Evolutionary conservation across 257 asterid genomes (phyloP).

Genomic region (Vinca minor): DNA sequence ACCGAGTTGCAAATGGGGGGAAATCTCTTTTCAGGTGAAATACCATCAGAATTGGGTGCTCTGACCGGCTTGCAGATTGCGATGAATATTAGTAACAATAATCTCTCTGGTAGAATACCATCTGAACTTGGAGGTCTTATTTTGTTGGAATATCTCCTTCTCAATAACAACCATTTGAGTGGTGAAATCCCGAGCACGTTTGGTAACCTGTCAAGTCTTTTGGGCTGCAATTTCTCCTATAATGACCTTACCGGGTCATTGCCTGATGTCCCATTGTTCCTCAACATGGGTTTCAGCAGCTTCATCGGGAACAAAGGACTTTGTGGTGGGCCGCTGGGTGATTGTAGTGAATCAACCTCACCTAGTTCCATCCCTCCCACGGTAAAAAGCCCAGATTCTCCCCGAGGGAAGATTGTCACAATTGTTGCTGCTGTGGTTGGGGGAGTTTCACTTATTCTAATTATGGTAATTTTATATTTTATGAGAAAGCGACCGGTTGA

Average conservation of each 20-base stretch:
- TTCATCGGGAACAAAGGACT: slow-evolving; percentile 74
- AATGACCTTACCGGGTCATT: slow-evolving; percentile 67
- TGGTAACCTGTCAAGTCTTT: slow-evolving; percentile 63
- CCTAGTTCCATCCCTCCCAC: slow-evolving; percentile 24
- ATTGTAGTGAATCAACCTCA: slow-evolving; percentile 33
- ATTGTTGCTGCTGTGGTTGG: slow-evolving; percentile 63
- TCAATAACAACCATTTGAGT: slow-evolving; percentile 60
- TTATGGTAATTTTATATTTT: slow-evolving; percentile 45
- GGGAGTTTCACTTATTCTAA: slow-evolving; percentile 72
- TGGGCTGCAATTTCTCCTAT: slow-evolving; percentile 80
- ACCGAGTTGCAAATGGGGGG: slow-evolving; percentile 91
- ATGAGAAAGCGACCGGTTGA: slow-evolving; percentile 58
- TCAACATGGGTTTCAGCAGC: slow-evolving; percentile 61
- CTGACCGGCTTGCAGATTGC: slow-evolving; percentile 75
- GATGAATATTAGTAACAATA: slow-evolving; percentile 68
- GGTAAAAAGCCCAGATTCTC: slow-evolving; percentile 13
- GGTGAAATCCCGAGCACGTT: slow-evolving; percentile 83
- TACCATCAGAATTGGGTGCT: slow-evolving; percentile 66
- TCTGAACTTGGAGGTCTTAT: slow-evolving; percentile 75
- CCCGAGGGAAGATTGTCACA: slow-evolving; percentile 56
- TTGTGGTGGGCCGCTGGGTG: slow-evolving; percentile 79
- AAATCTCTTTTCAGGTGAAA: slow-evolving; percentile 56
- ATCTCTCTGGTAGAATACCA: slow-evolving; percentile 67
- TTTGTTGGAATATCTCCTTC: slow-evolving; percentile 55
- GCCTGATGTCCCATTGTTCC: slow-evolving; percentile 62